Base-by-base conservation (phyloP, 257 asterid species). In the Lantana camara region DNA sequence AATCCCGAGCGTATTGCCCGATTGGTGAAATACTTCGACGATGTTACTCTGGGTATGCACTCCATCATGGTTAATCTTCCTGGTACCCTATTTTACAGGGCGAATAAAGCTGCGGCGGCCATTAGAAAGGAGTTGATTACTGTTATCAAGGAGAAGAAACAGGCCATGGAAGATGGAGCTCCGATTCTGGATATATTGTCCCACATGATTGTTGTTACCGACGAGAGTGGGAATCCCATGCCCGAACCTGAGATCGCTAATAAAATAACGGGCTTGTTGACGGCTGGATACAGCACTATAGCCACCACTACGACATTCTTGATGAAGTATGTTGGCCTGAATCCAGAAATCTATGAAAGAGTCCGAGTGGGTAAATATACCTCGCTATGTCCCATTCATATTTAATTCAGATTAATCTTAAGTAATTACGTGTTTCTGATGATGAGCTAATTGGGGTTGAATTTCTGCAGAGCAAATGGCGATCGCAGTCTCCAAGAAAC, bases 241-340 rank as follows among this genome's bases (percentile, higher is more conserved):
- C 72, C 83, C 1, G 88, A 85, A 15, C 66, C 68, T 2, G 92
- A 79, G 58, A 72, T 82, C 20, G 88, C 86, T 27, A 84, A 82
- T 40, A 85, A 75, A 52, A 63, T 85, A 3, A 85, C 82, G 92
- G 88, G 92, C 8, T 21, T 85, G 62, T 30, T 85, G 14, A 79
- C 77, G 2, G 92, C 92, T 0, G 92, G 92, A 2, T 79, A 85
- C 21, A 82, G 82, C 29, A 85, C 92, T 7, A 86, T 85, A 19
- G 85, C 92, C 5, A 73, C 89, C 0, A 63, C 83, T 10, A 73
- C 75, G 0, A 70, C 86, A 23, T 82, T 85, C 54, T 37, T 85
- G 58, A 60, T 85, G 85, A 85, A 85, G 24, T 80, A 82, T 21
- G 70, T 85, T 46, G 92, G 86, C 46, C 60, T 77, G 4, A 68